Evolutionary conservation across 768 basidiomycete species (phyloP), one percentile per base, ranked within the genome.

Genomic region (Porphyrellus cyaneotinctus): DNA sequence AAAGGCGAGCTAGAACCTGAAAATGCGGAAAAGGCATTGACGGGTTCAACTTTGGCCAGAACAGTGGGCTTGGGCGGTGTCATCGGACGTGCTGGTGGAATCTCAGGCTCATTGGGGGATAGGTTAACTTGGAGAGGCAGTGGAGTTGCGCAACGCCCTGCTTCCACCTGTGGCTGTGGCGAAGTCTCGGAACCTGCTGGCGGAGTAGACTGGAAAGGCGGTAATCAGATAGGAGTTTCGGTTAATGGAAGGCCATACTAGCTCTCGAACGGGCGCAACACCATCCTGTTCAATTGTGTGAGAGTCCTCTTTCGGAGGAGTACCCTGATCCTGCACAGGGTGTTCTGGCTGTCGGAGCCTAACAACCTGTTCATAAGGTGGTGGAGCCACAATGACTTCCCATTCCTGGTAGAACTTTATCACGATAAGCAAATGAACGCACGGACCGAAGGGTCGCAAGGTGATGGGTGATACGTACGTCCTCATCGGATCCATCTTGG

Each of bases 11-110:
- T 53, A 10, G 69, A 62, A 14, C 68, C 63, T 15, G 70, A 65
- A 49, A 75, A 77, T 15, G 72, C 65, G 18, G 75, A 72, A 54
- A 76, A 76, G n/a, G 73, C 67, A 36, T 65, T 68, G 15, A 54
- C 42, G 5, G 59, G 15, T 42, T 28, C 54, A 3, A 20, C 23
- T 32, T 57, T 50, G 26, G 51, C 32, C 28, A 60, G 51, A 47
- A 47, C 30, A 0, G 52, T 13, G 10, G 56, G 43, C 36, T 55
- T 62, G 1, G 50, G 53, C 15, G 65, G 59, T 5, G 58, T 60
- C 23, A 39, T 45, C 17, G 61, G 53, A 38, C 32, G 35, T 28
- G 49, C 17, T 26, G 58, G 52, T 31, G 52, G 51, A 14, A 47
- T 47, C 28, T 49, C 58, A 4, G 57, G 46, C 13, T 57, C 56